Evolutionary conservation across 441 rosid genomes (phyloP).

Genomic region (Jatropha multifida): DNA sequence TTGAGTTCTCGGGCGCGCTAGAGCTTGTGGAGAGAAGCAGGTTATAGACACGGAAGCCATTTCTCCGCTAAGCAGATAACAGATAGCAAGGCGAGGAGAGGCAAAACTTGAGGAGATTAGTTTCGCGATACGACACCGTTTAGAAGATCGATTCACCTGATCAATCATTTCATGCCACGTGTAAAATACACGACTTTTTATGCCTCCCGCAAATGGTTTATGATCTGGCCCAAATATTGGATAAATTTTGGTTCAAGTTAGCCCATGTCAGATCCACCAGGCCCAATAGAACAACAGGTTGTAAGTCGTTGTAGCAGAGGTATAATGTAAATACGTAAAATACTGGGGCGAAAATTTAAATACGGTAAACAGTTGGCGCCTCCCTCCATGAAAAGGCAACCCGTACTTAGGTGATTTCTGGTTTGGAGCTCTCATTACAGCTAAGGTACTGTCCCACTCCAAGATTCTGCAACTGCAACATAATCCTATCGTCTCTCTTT

Average conservation of each 20-base stretch:
- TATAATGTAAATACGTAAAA: background rate
- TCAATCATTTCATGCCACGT: background rate
- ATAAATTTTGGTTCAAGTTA: background rate
- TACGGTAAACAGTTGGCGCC: background rate
- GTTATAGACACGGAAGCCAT: constrained; percentile 46
- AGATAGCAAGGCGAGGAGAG: background rate
- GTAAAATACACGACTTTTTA: background rate
- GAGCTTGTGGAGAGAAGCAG: constrained; percentile 48
- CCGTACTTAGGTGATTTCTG: background rate
- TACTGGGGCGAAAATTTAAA: constrained; percentile 3
- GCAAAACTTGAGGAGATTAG: background rate
- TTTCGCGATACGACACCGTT: background rate
- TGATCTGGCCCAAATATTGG: background rate
- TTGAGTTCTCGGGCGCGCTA: constrained; percentile 43
- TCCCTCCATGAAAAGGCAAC: too few relatives aligned
- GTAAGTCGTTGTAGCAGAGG: too few relatives aligned
- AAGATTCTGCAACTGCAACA: background rate
- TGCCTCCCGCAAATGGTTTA: background rate
- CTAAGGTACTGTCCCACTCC: constrained; percentile 12
- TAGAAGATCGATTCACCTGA: background rate
- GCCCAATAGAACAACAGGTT: background rate
- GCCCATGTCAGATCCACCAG: background rate
- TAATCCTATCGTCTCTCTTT: background rate
- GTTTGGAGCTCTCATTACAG: background rate
- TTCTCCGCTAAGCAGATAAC: background rate